Evolutionary conservation across 2,329 filamentous ascomycete genomes (phyloP), one percentile per base, ranked within the genome.

Genomic region (Graphilbum ipis-grandicollis): DNA sequence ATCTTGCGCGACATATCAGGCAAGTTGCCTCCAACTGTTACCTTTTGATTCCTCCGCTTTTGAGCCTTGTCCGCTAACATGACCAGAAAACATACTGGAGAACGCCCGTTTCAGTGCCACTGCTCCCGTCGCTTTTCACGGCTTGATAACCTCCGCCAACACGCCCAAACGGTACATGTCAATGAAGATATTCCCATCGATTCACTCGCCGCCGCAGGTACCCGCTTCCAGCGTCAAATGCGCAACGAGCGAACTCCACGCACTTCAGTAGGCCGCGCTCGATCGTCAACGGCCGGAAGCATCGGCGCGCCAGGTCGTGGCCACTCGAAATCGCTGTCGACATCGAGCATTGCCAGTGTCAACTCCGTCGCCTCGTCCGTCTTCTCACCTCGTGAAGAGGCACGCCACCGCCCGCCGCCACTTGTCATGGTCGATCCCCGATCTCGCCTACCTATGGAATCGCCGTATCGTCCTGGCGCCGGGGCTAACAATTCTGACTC

Each of bases 121-220:
- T 98, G 90, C 56, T 83, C 79, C 3, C 74, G 90, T 35, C 74
- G 85, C 38, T 98, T 98, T 54, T 96, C 90, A 9, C 74, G 88
- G 34, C 69, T 96, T 33, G 88, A 98, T 56, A 98, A 98, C 52
- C 63, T 98, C 36, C 75, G 90, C 41, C 90, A 98, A 53, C 90
- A 98, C 64, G 90, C 90, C 32, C 86, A 94, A 56, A 96, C 90
- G 0, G 90, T 98, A 1, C 90, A 98, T 54, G 81, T 93, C 40
- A 94, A 96, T 54, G 90, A 96, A 54, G 85, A 94, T 39, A 98
- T 98, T 25, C 90, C 90, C 4, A 75, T 77, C 30, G 85, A 94
- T 54, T 96, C 90, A 2, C 69, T 96, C 17, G 90, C 90, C 14
- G 90, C 88, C 4, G 90, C 83, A 2, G 85, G 86, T 19, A 93